Evolutionary conservation across 305 asterid genomes (phyloP).

Genomic region (Solanum hybrid): DNA sequence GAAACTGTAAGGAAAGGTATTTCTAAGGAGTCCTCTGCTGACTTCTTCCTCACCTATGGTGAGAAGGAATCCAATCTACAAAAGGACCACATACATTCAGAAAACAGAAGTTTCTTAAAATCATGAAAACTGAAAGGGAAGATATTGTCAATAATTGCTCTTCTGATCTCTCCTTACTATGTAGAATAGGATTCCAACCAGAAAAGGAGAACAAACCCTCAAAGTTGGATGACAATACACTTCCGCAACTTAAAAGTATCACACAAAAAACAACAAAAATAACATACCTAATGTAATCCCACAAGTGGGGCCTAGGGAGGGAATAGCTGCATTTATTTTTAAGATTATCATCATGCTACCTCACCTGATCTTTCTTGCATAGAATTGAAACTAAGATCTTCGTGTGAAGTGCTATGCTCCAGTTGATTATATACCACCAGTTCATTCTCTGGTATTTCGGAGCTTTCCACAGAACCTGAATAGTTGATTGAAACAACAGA

Average conservation of each 20-base stretch:
- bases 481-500: conserved; percentile 18
- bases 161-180: neutral
- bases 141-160: neutral
- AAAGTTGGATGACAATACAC: neutral
- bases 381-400: conserved; percentile 21
- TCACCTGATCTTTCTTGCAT: conserved; percentile 44
- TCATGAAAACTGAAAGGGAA: neutral
- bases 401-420: conserved; percentile 25
- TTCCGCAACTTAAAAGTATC: neutral
- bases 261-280: neutral
- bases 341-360: neutral
- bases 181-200: neutral
- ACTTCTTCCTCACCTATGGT: neutral
- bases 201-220: neutral
- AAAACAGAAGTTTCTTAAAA: neutral
- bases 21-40: neutral
- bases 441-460: conserved; percentile 25
- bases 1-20: neutral
- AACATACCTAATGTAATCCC: neutral
- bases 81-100: neutral
- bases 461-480: conserved; percentile 26
- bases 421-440: conserved; percentile 13
- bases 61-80: neutral
- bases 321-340: neutral
- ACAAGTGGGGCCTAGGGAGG: neutral